Evolutionary conservation across 306 rosid genomes (phyloP).

Genomic region (Casuarina cunninghamiana): DNA sequence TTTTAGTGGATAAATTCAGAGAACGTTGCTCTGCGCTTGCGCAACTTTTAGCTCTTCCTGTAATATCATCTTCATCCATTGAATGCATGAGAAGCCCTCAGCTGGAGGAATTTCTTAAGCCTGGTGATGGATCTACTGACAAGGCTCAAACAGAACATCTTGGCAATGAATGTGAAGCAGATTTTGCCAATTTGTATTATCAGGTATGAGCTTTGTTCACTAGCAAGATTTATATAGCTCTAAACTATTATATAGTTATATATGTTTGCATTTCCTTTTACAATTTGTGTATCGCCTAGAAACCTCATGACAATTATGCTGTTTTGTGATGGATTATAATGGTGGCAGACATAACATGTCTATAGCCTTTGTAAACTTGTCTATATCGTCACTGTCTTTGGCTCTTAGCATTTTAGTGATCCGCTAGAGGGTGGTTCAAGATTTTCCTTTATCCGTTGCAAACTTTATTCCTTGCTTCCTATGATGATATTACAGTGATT

Average conservation of each 20-base stretch:
- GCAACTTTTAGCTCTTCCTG: constrained; percentile 73
- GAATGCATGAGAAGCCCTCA: constrained; percentile 54
- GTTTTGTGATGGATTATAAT: not conserved
- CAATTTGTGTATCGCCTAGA: constrained; percentile 10
- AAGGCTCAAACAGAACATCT: constrained; percentile 42
- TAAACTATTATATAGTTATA: constrained; percentile 1
- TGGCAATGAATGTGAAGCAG: constrained; percentile 49
- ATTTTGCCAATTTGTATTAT: constrained; percentile 52
- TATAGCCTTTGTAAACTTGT: not conserved
- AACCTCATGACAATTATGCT: constrained; percentile 4
- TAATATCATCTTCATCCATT: constrained; percentile 57
- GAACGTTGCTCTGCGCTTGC: constrained; percentile 59
- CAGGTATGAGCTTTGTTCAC: constrained; percentile 52
- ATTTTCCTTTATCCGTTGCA: not conserved
- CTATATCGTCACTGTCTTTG: not conserved
- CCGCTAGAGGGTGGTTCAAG: not conserved
- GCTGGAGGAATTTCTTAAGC: constrained; percentile 65
- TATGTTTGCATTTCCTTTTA: constrained; percentile 5
- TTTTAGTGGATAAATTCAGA: constrained; percentile 63
- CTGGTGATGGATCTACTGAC: constrained; percentile 43
- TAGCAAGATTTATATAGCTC: constrained; percentile 3
- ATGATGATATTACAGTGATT: not conserved
- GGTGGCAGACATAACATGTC: not conserved
- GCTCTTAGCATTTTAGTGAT: not conserved
- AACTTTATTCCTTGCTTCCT: not conserved